Percentiles rank a stretch among this genome's conserved stretches.
Evolutionary conservation across 495 filamentous ascomycete species (phyloP).

Genomic region (Parachaetomium inaequale): DNA sequence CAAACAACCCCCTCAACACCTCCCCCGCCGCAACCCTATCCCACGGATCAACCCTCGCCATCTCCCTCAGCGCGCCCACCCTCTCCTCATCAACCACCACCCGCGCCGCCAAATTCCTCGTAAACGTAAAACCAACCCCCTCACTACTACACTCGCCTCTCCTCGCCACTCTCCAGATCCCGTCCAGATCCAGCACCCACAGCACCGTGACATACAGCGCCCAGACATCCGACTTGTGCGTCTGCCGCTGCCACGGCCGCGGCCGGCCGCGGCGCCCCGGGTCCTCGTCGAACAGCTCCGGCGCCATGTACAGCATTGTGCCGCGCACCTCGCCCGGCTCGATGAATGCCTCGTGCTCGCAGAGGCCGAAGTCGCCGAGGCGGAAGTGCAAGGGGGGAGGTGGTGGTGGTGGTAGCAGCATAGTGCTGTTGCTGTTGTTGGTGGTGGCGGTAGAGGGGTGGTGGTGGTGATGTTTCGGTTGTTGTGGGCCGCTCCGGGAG

Average conservation of each 20-base stretch:
- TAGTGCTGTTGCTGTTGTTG: neutral
- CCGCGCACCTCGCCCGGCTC: neutral
- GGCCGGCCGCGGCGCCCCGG: neutral
- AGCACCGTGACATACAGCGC: slow-evolving; percentile 8
- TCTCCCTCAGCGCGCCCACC: neutral
- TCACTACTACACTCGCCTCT: neutral
- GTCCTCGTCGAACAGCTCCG: neutral
- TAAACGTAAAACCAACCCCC: neutral
- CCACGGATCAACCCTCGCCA: neutral
- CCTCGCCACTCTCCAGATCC: neutral
- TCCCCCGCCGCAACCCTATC: neutral
- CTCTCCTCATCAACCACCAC: neutral
- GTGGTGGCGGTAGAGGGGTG: neutral
- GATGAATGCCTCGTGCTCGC: neutral
- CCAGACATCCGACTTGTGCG: slow-evolving; percentile 13
- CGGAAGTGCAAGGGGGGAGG: neutral
- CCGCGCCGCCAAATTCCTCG: neutral
- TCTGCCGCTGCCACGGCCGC: neutral
- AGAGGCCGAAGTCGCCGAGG: slow-evolving; percentile 13
- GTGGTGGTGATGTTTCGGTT: neutral
- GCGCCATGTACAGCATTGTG: neutral
- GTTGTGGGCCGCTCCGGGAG: neutral
- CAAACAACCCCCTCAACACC: neutral
- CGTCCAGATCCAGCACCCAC: neutral
- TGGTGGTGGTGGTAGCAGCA: neutral